phyloP scores from a whole-genome alignment of 1,284 basidiomycete genomes.

The Ustilago curta region DNA sequence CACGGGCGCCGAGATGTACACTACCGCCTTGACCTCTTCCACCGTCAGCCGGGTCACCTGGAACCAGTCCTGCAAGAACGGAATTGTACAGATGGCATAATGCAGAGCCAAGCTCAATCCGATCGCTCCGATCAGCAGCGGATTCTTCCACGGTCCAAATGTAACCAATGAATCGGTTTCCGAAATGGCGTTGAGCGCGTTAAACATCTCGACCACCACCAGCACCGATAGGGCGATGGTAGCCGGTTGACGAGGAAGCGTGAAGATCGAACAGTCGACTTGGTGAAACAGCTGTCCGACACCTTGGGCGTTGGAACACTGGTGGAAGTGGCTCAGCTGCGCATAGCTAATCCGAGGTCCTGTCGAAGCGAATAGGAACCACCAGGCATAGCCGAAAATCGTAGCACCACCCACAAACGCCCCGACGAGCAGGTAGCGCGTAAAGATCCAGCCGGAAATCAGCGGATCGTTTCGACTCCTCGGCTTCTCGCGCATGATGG shows the following conservation, averaged over 20 bases:
- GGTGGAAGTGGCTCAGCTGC: constrained; percentile 79
- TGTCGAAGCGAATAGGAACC: constrained; percentile 90
- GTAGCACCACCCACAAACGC: constrained; percentile 94
- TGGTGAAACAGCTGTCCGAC: constrained; percentile 77
- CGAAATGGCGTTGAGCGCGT: constrained; percentile 98
- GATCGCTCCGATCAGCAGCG: constrained; percentile 78
- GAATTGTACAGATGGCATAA: constrained; percentile 86
- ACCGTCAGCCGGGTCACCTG: constrained; percentile 90
- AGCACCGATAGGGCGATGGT: constrained; percentile 95
- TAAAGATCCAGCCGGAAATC: constrained; percentile 91
- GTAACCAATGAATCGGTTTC: constrained; percentile 93
- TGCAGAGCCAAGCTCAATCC: constrained; percentile 89
- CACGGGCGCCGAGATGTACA: constrained; percentile 88
- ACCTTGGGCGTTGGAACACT: constrained; percentile 73
- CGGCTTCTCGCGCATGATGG: constrained; percentile 92
- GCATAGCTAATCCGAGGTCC: constrained; percentile 94
- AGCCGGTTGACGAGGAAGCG: constrained; percentile 81
- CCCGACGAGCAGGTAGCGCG: constrained; percentile 93
- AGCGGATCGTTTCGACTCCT: constrained; percentile 88
- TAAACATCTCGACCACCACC: constrained; percentile 97
- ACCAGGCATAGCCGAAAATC: constrained; percentile 97
- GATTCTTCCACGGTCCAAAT: constrained; percentile 92
- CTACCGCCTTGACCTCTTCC: constrained; percentile 93
- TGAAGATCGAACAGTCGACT: constrained; percentile 94
- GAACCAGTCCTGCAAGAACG: constrained; percentile 73